Percentiles rank a stretch among this genome's conserved stretches.
These are phyloP conservation scores for Stagonosporopsis cucurbitacearum DNA, from an alignment of 2,329 filamentous ascomycete species.

Conservation along the genomic window DNA sequence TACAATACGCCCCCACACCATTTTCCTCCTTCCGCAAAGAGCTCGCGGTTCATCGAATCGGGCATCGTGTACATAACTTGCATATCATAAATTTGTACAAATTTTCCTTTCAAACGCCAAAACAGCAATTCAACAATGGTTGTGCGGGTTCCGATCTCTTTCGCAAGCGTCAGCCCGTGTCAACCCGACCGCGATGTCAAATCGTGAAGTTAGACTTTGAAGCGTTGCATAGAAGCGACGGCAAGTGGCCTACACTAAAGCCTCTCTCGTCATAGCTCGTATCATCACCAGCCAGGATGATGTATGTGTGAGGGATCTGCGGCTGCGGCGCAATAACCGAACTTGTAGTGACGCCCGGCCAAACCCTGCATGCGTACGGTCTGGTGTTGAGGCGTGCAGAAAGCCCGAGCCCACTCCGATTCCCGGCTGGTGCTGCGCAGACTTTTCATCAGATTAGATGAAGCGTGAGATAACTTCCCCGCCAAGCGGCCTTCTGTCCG, in stretches of 20 bases:
- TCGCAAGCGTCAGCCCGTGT: not conserved
- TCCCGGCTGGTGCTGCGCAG: constrained; percentile 13
- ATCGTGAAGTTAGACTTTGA: constrained; percentile 7
- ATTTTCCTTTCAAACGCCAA: not conserved
- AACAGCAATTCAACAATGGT: not conserved
- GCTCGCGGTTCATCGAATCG: not conserved
- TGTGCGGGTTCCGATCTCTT: not conserved
- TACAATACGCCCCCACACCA: not conserved
- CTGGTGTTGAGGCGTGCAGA: constrained; percentile 17
- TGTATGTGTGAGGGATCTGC: constrained; percentile 26
- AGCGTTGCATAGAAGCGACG: not conserved
- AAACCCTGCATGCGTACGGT: constrained; percentile 28
- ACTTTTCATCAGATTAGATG: constrained; percentile 41
- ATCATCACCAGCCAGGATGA: constrained; percentile 18
- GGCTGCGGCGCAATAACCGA: constrained; percentile 27
- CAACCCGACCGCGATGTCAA: constrained; percentile 7
- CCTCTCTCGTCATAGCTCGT: constrained; percentile 36
- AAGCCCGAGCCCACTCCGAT: constrained; percentile 32
- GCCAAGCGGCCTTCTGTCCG: constrained; percentile 24
- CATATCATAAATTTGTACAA: not conserved
- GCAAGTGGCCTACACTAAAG: constrained; percentile 16
- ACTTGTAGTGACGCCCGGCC: constrained; percentile 26
- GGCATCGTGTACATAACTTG: not conserved
- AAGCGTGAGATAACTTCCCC: constrained; percentile 19
- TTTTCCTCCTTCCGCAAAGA: constrained; percentile 3